Evolutionary conservation across 768 basidiomycete genomes (phyloP), one percentile per base, ranked within the genome.

Genomic region (Pholiota molesta): DNA sequence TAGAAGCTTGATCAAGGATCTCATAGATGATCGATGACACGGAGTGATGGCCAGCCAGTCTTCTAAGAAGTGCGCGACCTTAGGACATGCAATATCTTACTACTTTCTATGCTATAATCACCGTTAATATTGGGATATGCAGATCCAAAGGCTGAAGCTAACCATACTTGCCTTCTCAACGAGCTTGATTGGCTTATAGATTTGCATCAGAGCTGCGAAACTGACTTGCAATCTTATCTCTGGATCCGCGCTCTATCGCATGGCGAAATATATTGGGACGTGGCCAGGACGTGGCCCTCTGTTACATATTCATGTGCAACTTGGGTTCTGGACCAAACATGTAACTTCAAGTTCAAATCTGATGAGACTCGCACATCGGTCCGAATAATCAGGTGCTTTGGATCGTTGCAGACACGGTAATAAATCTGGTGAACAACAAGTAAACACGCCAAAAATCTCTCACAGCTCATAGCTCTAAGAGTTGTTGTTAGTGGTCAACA

Each of bases 301-400:
- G 31, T 7, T 9, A n/a, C n/a, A n/a, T n/a, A 31, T 31, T 49
- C 42, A n/a, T 44, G n/a, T 26, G n/a, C 47, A 49, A 13, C 7
- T 13, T 49, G n/a, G 40, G 19, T 8, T 19, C 2, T 45, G 23
- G 23, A 49, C 26, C 40, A 17, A 39, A n/a, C 9, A 28, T 29
- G 23, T 21, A 37, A 17, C 54, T 26, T 61, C 51, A 23, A 49
- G 37, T 39, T 44, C 31, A 31, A 55, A 33, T n/a, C n/a, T 28
- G 28, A 55, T 42, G 55, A 28, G 26, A 40, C 37, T 23, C 26
- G 42, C 56, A 29, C 13, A 26, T 31, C 45, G 58, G 28, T 35
- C 42, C 49, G 42, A 55, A 33, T 39, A 57, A 62, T 65, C 52
- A 28, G 16, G 51, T 39, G 51, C 29, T 59, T 55, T 49, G 19